Percentiles rank a stretch among this genome's conserved stretches.
Evolutionary conservation across 306 rosid genomes (phyloP).

Genomic region (Vigna reflexopilosa): DNA sequence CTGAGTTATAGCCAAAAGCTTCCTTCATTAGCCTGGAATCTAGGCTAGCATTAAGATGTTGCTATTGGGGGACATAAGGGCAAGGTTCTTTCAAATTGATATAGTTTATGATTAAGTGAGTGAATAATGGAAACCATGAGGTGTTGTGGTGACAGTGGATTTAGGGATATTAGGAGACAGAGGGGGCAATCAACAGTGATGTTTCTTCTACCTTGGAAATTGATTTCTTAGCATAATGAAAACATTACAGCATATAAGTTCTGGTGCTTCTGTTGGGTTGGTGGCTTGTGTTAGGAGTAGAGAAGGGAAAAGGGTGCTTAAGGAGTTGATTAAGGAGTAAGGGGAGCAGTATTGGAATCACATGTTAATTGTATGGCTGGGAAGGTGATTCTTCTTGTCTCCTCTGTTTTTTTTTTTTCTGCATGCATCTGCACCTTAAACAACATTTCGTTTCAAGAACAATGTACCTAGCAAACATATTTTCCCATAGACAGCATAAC

Average conservation of each 20-base stretch:
- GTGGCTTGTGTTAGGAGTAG: slow-evolving; percentile 41
- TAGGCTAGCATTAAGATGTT: slow-evolving; percentile 45
- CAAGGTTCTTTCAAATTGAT: slow-evolving; percentile 35
- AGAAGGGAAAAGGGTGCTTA: slow-evolving; percentile 6
- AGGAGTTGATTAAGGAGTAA: slow-evolving; percentile 4
- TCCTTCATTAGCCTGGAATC: slow-evolving; percentile 45
- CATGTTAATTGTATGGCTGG: slow-evolving; percentile 35
- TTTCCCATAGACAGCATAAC: background rate
- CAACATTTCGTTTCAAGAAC: slow-evolving; percentile 41
- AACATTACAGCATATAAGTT: slow-evolving; percentile 46
- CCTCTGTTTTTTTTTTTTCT: slow-evolving; percentile 4
- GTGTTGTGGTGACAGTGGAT: slow-evolving; percentile 43
- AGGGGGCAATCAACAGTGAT: slow-evolving; percentile 48
- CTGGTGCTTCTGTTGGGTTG: slow-evolving; percentile 25
- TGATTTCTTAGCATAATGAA: slow-evolving; percentile 48
- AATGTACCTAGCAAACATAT: slow-evolving; percentile 43
- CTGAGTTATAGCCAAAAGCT: slow-evolving; percentile 44
- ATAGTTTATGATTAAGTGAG: slow-evolving; percentile 34
- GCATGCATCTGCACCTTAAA: slow-evolving; percentile 35
- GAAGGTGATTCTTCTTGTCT: slow-evolving; percentile 53
- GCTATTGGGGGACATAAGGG: slow-evolving; percentile 37
- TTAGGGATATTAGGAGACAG: slow-evolving; percentile 50
- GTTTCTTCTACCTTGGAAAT: slow-evolving; percentile 55
- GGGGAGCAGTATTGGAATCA: slow-evolving; percentile 39
- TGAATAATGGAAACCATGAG: slow-evolving; percentile 46